Conservation (phyloP, 768 basidiomycete genomes). For the Fomitopsis serialis region DNA sequence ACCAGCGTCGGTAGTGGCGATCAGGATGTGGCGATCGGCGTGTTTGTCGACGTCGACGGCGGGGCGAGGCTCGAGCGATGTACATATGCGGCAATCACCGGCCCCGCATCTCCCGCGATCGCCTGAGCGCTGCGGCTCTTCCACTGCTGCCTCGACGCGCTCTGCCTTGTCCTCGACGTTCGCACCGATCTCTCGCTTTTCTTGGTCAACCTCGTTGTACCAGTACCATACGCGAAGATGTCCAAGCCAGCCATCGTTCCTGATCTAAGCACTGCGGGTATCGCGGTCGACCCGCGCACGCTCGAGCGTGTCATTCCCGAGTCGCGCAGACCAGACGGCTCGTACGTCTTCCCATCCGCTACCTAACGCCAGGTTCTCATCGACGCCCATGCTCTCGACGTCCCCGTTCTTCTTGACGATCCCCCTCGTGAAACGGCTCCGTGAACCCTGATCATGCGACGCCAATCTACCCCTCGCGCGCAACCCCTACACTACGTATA, state of each 20-base stretch:
- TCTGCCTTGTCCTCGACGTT: not conserved
- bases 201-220: not conserved
- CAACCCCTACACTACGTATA: constrained; percentile 1
- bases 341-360: constrained; percentile 43
- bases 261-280: constrained; percentile 67
- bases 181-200: not conserved
- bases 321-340: constrained; percentile 77
- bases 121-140: not conserved
- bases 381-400: not conserved
- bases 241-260: constrained; percentile 75
- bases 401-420: not conserved
- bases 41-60: not conserved
- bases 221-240: constrained; percentile 35
- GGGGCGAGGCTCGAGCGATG: not conserved
- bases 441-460: too few relatives aligned
- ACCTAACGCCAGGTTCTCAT: not conserved
- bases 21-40: not conserved
- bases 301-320: constrained; percentile 87
- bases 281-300: constrained; percentile 79
- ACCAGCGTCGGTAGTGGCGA: not conserved
- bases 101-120: not conserved
- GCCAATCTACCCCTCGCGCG: not conserved
- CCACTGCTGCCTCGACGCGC: not conserved
- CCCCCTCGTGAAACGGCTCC: too few relatives aligned
- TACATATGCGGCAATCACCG: not conserved